A percentile compares a stretch with the other conserved stretches of the same genome.
Evolutionary conservation across 495 filamentous ascomycete species (phyloP).

Genomic region (Penicillium desertorum): DNA sequence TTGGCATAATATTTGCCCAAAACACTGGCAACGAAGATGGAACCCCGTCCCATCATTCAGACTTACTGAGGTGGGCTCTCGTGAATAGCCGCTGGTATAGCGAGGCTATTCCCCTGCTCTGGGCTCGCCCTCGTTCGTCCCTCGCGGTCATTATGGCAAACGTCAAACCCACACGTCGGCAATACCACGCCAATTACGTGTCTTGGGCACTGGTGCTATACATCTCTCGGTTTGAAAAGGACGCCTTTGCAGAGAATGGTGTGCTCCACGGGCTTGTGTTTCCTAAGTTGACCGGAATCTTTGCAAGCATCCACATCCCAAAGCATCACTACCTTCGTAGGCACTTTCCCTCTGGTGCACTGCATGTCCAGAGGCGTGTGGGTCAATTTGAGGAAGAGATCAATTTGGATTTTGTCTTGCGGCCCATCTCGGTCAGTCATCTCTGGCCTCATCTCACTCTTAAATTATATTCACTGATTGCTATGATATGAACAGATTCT

Average conservation of each 20-base stretch:
- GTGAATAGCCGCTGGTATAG: constrained; percentile 1
- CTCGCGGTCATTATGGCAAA: neutral
- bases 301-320: neutral
- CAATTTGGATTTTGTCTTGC: no score
- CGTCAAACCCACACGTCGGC: neutral
- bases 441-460: no score
- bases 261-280: neutral
- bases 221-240: neutral
- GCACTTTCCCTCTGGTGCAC: no score
- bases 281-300: neutral
- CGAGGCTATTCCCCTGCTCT: constrained; percentile 1
- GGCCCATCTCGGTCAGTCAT: no score
- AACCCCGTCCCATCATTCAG: neutral
- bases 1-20: neutral
- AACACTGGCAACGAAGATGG: neutral
- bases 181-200: neutral
- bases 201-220: neutral
- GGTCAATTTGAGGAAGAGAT: no score
- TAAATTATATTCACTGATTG: no score
- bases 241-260: neutral
- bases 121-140: neutral
- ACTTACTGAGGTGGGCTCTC: neutral
- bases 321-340: neutral
- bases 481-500: no score
- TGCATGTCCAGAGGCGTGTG: no score